These are phyloP conservation scores for Solanum lignicaule DNA, from an alignment of 257 asterid species.

Conservation along the genomic window DNA sequence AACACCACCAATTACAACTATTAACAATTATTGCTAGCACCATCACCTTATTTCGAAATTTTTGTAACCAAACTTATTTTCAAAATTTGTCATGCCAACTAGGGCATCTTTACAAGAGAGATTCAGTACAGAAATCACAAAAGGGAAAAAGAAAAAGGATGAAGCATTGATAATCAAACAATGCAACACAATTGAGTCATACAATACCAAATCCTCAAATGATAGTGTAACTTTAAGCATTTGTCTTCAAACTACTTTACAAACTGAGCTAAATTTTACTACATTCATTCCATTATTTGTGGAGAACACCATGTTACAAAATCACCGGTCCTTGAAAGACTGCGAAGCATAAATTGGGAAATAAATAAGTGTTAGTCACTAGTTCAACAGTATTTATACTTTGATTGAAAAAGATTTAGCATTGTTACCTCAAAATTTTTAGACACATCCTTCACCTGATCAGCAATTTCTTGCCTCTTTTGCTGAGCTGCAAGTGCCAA, in stretches of 20 bases:
- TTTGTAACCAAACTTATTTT: neutral
- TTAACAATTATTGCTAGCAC: neutral
- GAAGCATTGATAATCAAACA: neutral
- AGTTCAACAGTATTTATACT: neutral
- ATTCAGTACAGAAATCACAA: neutral
- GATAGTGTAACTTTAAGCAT: neutral
- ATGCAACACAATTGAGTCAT: neutral
- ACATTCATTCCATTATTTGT: neutral
- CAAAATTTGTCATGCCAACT: neutral
- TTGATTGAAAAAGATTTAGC: neutral
- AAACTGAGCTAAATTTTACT: neutral
- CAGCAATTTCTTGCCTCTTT: constrained; percentile 50
- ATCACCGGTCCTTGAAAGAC: neutral
- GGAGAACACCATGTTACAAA: neutral
- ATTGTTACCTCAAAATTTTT: constrained; percentile 16
- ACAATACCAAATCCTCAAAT: neutral
- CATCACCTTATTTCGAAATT: neutral
- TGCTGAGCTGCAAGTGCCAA: constrained; percentile 44
- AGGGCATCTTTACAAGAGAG: neutral
- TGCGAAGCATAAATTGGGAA: neutral
- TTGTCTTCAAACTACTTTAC: neutral
- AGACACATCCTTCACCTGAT: constrained; percentile 45
- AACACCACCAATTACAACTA: too few species aligned
- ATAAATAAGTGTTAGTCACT: neutral
- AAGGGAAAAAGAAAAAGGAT: neutral